phyloP scores from a whole-genome alignment of 1,284 basidiomycete genomes.

The Naganishia sp. region DNA sequence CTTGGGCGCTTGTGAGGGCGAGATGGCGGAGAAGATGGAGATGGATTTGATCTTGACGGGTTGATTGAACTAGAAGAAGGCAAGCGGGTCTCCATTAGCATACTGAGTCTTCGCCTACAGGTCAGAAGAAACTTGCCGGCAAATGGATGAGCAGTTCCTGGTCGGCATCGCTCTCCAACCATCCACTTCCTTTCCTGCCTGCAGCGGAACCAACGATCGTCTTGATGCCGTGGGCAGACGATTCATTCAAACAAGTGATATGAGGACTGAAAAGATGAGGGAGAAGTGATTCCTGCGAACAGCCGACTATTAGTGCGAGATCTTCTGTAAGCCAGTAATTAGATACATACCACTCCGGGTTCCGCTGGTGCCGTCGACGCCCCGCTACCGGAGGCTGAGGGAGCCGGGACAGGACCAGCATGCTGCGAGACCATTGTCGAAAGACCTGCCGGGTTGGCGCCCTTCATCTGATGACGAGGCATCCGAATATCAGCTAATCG shows the following conservation, averaged over 20 bases:
- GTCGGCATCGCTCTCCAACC: conserved; percentile 75
- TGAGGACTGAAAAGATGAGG: conserved; percentile 47
- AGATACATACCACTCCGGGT: conserved; percentile 30
- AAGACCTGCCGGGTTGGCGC: conserved; percentile 50
- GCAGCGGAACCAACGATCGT: conserved; percentile 61
- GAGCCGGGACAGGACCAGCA: conserved; percentile 46
- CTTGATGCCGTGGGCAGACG: conserved; percentile 62
- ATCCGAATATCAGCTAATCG: neutral
- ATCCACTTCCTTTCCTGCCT: conserved; percentile 58
- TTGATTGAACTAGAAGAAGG: conserved; percentile 69
- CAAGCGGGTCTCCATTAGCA: neutral
- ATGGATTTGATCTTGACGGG: conserved; percentile 72
- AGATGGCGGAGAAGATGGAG: conserved; percentile 60
- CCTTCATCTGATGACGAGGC: conserved; percentile 34
- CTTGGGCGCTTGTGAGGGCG: conserved; percentile 63
- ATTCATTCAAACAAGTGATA: conserved; percentile 75
- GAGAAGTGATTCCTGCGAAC: conserved; percentile 42
- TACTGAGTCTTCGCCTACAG: neutral
- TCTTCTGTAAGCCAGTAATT: neutral
- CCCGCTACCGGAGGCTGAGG: conserved; percentile 24
- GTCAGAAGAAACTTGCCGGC: conserved; percentile 58
- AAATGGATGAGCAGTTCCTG: conserved; percentile 70
- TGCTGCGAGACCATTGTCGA: conserved; percentile 44
- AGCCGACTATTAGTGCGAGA: neutral
- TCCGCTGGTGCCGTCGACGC: conserved; percentile 22